A percentile compares a stretch with the other conserved stretches of the same genome.
These are phyloP conservation scores for Syncephalastrum monosporum DNA, from an alignment of 371 early-diverging fungal species.

Conservation along the genomic window DNA sequence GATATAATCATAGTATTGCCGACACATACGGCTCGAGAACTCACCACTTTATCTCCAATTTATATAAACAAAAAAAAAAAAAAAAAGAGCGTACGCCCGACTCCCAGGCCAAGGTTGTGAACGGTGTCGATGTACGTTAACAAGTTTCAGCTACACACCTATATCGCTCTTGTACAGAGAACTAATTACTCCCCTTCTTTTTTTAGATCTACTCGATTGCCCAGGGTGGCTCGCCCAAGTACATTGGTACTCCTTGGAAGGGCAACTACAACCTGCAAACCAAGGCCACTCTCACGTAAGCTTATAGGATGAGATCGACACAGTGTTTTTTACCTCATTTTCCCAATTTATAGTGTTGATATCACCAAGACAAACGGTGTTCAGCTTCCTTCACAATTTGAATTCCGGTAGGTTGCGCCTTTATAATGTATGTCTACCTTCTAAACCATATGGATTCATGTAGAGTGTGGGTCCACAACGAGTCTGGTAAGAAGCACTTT, in stretches of 20 bases:
- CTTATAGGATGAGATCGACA: neutral
- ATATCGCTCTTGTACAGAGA: neutral
- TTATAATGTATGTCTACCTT: too few species aligned
- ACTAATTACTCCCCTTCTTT: slow-evolving; percentile 2
- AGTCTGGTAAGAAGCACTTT: slow-evolving; percentile 20
- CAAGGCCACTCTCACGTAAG: slow-evolving; percentile 45
- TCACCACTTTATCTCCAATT: neutral
- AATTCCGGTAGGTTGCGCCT: slow-evolving; percentile 39
- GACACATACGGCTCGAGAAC: neutral
- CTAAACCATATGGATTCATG: slow-evolving; percentile 3
- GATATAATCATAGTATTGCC: slow-evolving; percentile 5
- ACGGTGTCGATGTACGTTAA: slow-evolving; percentile 43
- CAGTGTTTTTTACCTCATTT: neutral
- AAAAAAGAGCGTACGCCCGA: slow-evolving; percentile 39
- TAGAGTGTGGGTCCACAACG: slow-evolving; percentile 22
- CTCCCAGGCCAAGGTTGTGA: slow-evolving; percentile 39
- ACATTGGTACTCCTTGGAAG: slow-evolving; percentile 45
- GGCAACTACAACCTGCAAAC: slow-evolving; percentile 38
- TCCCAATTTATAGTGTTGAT: slow-evolving; percentile 30
- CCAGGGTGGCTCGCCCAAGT: slow-evolving; percentile 33
- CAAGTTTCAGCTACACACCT: slow-evolving; percentile 1
- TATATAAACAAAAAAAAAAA: neutral
- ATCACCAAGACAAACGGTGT: slow-evolving; percentile 32
- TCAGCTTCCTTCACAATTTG: slow-evolving; percentile 46
- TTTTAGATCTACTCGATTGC: slow-evolving; percentile 38